Conservation (phyloP, 345 rosid genomes). For the Populus davidiana region DNA sequence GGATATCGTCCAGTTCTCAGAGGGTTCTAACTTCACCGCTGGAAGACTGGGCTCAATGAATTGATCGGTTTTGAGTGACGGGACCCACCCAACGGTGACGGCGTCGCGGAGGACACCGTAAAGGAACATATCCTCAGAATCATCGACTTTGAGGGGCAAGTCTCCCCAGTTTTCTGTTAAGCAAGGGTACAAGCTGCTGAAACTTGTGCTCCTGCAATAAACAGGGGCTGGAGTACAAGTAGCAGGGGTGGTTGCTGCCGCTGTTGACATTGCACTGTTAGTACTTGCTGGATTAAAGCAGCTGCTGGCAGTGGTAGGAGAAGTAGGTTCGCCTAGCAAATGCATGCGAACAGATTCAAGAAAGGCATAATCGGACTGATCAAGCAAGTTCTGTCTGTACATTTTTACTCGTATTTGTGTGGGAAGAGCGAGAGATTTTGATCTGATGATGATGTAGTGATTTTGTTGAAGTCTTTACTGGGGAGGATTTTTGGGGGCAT, state of each 20-base stretch:
- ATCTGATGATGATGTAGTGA: not conserved
- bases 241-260: constrained; percentile 4
- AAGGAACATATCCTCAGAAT: constrained; percentile 85
- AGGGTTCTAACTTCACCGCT: constrained; percentile 42
- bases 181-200: constrained; percentile 66
- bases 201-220: constrained; percentile 62
- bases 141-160: constrained; percentile 70
- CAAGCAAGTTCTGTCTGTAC: constrained; percentile 34
- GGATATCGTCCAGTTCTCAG: not conserved
- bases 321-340: constrained; percentile 48
- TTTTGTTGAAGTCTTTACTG: not conserved
- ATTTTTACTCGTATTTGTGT: constrained; percentile 17
- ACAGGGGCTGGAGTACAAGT: constrained; percentile 21
- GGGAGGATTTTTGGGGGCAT: not conserved
- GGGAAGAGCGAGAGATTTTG: no score
- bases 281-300: not conserved
- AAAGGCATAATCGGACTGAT: constrained; percentile 45
- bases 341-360: constrained; percentile 52
- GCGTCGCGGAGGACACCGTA: constrained; percentile 73
- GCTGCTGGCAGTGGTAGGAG: constrained; percentile 2
- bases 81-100: constrained; percentile 71
- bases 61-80: constrained; percentile 34
- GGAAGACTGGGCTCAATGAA: constrained; percentile 15
- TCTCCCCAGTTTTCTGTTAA: constrained; percentile 91
- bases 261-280: not conserved